Base-by-base conservation (phyloP, 2,329 filamentous ascomycete species). In the Pseudogymnoascus sp. region DNA sequence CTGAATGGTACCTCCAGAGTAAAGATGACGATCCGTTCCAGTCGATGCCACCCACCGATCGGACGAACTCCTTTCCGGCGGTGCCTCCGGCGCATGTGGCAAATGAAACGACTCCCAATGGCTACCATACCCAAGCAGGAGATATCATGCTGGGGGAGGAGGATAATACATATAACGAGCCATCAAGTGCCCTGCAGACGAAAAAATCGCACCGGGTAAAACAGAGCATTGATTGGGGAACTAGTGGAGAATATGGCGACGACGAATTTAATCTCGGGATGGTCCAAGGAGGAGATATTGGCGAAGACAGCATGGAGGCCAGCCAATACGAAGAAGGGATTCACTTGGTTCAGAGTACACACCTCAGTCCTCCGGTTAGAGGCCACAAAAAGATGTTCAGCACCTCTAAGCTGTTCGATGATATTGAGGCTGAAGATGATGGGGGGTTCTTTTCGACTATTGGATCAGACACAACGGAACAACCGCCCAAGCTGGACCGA, bases 271-370 rank as follows among this genome's bases (percentile, higher is more conserved):
- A 40, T 31, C 23, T 56, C 3, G 50, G 50, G 17, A 56, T 56
- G 50, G 50, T 56, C 29, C 50, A 56, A 33, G 68, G 71, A 3
- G 69, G 71, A 19, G 67, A 70, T 50, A 40, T 68, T 10, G 31
- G 44, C 15, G 67, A 77, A 11, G 77, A 77, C 37, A 76, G 80
- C 38, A 76, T 76, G 21, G 75, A 77, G 1, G 82, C 88, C 26
- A 64, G 63, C 15, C 65, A 71, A 56, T 91, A 82, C 66, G 87
- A 89, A 64, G 88, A 91, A 75, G 88, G 88, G 0, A 64, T 91
- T 4, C 88, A 88, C 1, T 74, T 91, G 64, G 84, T 85, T 68
- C 77, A 79, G 19, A 73, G 77, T 59, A 53, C 50, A 19, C 50
- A 56, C 29, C 29, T 56, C 29, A 35, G 17, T 26, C 50, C 50